Percentiles rank a stretch among this genome's conserved stretches.
Evolutionary conservation across 2,329 filamentous ascomycete species (phyloP).

Genomic region (Fusarium musae): DNA sequence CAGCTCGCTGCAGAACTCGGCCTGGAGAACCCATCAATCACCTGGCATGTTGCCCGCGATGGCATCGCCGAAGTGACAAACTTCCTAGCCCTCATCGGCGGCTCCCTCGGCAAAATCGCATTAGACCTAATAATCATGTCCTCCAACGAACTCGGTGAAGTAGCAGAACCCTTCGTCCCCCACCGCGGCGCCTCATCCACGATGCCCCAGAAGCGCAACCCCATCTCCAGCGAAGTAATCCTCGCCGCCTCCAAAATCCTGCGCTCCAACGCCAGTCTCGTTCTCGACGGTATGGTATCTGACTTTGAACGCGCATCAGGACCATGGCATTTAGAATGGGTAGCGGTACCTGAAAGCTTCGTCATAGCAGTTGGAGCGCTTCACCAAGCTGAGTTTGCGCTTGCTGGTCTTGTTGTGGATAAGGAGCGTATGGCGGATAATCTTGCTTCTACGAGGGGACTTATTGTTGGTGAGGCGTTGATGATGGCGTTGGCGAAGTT

Average conservation of each 20-base stretch:
- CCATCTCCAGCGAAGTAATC: slow-evolving; percentile 67
- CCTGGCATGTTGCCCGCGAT: slow-evolving; percentile 68
- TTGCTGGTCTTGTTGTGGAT: slow-evolving; percentile 63
- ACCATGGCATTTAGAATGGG: slow-evolving; percentile 70
- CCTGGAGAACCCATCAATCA: slow-evolving; percentile 61
- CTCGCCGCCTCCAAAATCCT: slow-evolving; percentile 65
- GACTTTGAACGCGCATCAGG: slow-evolving; percentile 68
- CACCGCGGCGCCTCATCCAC: slow-evolving; percentile 65
- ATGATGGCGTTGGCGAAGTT: slow-evolving; percentile 68
- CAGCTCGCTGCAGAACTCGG: slow-evolving; percentile 60
- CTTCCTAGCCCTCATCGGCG: slow-evolving; percentile 64
- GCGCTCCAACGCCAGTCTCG: slow-evolving; percentile 61
- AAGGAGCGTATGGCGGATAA: slow-evolving; percentile 61
- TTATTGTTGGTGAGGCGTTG: slow-evolving; percentile 69
- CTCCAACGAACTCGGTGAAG: slow-evolving; percentile 62
- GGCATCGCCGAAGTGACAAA: slow-evolving; percentile 64
- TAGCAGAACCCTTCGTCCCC: slow-evolving; percentile 65
- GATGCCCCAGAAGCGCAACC: slow-evolving; percentile 70
- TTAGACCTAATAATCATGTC: slow-evolving; percentile 68
- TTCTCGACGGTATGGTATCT: slow-evolving; percentile 66
- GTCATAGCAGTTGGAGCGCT: slow-evolving; percentile 63
- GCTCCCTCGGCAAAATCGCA: slow-evolving; percentile 65
- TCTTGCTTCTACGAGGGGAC: slow-evolving; percentile 60
- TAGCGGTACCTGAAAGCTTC: slow-evolving; percentile 64
- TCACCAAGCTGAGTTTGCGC: slow-evolving; percentile 64